These are phyloP conservation scores for Rhodocollybia butyracea DNA, from an alignment of 768 basidiomycete species.

Conservation along the genomic window DNA sequence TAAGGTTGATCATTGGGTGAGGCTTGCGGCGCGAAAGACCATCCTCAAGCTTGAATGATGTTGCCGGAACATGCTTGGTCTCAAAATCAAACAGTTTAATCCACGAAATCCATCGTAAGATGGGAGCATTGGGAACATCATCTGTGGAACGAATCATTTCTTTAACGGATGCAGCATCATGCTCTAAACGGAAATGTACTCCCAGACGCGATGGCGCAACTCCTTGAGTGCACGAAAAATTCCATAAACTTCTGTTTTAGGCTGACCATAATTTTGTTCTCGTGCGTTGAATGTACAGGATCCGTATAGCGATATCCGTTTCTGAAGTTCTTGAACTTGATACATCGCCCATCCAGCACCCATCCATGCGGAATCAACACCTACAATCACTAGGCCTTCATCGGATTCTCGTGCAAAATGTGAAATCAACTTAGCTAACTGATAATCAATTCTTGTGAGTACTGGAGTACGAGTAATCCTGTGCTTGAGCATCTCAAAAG, in stretches of 20 bases:
- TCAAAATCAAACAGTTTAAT: slow-evolving; percentile 33
- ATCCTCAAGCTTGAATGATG: slow-evolving; percentile 27
- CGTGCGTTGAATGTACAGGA: slow-evolving; percentile 31
- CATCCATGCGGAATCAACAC: no score
- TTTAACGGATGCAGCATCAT: slow-evolving; percentile 31
- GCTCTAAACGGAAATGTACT: slow-evolving; percentile 27
- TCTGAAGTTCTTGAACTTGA: slow-evolving; percentile 22
- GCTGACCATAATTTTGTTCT: slow-evolving; percentile 31
- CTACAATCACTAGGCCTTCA: no score
- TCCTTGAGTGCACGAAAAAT: slow-evolving; percentile 29
- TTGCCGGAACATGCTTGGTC: slow-evolving; percentile 31
- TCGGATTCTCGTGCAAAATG: no score
- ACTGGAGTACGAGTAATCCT: background rate
- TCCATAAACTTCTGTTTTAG: slow-evolving; percentile 36
- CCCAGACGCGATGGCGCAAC: slow-evolving; percentile 25
- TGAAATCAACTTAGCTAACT: no score
- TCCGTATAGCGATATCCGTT: slow-evolving; percentile 23
- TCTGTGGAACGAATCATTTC: slow-evolving; percentile 35
- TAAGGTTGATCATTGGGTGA: no score
- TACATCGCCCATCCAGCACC: no score
- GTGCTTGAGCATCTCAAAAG: background rate
- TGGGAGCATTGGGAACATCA: slow-evolving; percentile 27
- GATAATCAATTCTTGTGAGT: no score
- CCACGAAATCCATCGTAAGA: slow-evolving; percentile 35
- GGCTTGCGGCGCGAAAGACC: slow-evolving; percentile 25